Base-by-base conservation (phyloP, 202 grass and related monocot genomes). In the Saccharum hybrid region DNA sequence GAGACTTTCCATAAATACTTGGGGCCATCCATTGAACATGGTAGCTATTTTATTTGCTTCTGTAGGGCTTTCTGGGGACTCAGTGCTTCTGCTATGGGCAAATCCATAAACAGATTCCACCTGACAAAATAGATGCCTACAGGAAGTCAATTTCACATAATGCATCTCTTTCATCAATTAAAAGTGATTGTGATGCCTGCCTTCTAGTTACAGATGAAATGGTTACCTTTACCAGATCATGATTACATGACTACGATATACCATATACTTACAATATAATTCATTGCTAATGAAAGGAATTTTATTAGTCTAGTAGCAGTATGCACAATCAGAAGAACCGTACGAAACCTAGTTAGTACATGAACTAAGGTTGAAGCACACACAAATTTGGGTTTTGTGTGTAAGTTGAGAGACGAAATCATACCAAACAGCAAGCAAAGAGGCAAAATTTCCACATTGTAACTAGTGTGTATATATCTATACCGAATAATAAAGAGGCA, bases 61-160 rank as follows among this genome's bases (percentile, higher is more conserved):
- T 66, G 22, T 36, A 56, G 71, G 40, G 12, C 52, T 80, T 57
- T 34, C 8, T 56, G 56, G 0, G 13, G 8, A 30, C 18, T 19
- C 12, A 3, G 3, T 64, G 40, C 1, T 83, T 59, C 54, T 54
- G 13, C 52, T 86, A 54, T 34, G 2, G 0, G 79, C 15, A 68
- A 9, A 0, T 22, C 41, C 63, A 71, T 28, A 70, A 56, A 79
- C 42, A 75, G 34, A 68, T 70, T 80, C 63, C 63, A 86, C 75
- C 88, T 82, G 81, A 74, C 28, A 75, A 88, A 77, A 81, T 33
- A 88, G 13, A 86, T 75, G 46, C 23, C 83, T 88, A 74, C 64
- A 71, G 11, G n/a, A 88, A 62, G 33, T 82, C 49, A 82, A 33
- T 63, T 73, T 75, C 37, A 39, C 21, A 79, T 54, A 14, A 1